Percentiles rank a stretch among this genome's conserved stretches.
Conservation (phyloP, 768 basidiomycete species). For the Russula brevipes region DNA sequence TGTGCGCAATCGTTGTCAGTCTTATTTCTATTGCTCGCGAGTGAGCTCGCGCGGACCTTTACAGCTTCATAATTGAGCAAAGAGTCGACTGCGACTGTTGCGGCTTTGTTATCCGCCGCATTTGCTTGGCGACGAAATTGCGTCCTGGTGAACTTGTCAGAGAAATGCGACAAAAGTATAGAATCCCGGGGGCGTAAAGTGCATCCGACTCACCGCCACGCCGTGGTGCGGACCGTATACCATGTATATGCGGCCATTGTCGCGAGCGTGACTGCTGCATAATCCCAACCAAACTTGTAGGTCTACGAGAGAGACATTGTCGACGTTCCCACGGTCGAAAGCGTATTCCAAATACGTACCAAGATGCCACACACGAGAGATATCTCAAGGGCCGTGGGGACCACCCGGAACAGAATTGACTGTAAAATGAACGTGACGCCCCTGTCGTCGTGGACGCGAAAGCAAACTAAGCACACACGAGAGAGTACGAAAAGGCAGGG, state of each 20-base stretch:
- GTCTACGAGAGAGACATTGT: constrained; percentile 46
- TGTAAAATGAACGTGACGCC: constrained; percentile 95
- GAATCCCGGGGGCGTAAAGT: not conserved
- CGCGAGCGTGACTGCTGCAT: constrained; percentile 80
- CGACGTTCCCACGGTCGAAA: not conserved
- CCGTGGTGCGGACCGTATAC: constrained; percentile 95
- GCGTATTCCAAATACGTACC: constrained; percentile 44
- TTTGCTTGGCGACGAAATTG: constrained; percentile 93
- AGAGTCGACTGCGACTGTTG: constrained; percentile 88
- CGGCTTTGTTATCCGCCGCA: constrained; percentile 93
- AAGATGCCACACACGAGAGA: constrained; percentile 96
- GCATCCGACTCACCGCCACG: constrained; percentile 68
- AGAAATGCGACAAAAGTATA: not conserved
- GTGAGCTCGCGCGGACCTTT: constrained; percentile 53
- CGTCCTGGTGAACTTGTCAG: constrained; percentile 49
- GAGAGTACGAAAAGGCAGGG: constrained; percentile 21
- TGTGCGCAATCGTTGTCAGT: not conserved
- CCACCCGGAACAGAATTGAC: constrained; percentile 90
- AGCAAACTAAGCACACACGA: not conserved
- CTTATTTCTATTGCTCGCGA: not conserved
- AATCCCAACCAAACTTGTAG: constrained; percentile 97
- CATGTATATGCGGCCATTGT: constrained; percentile 91
- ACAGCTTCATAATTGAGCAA: constrained; percentile 99
- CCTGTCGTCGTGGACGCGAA: constrained; percentile 39
- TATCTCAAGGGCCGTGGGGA: constrained; percentile 94